Evolutionary conservation across 2,329 filamentous ascomycete species (phyloP), one percentile per base, ranked within the genome.

Genomic region (Colletotrichum destructivum): DNA sequence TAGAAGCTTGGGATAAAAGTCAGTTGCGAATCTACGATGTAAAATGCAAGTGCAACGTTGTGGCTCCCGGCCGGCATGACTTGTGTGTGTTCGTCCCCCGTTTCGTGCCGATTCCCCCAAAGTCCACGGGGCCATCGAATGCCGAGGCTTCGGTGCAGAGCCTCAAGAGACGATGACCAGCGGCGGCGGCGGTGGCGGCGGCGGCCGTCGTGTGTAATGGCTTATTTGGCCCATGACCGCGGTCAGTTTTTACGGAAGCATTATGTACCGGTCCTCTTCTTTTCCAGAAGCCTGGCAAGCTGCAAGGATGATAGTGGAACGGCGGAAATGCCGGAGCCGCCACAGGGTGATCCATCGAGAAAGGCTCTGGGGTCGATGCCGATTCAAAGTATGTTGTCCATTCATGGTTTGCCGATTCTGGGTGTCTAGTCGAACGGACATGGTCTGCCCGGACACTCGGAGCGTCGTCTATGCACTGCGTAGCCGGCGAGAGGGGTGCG

Each of bases 271-370:
- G 55, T 31, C 52, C 59, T 35, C 57, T 59, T 23, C 40, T 13
- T 59, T 15, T 12, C 62, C 55, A 31, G 56, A 56, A 31, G 42
- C 31, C 40, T 66, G 52, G 44, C 54, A 52, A 46, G 57, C 57
- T 65, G 46, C 69, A 44, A 57, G 67, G 70, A 42, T 66, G 38
- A 57, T 71, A 23, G 67, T 66, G 70, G 70, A 62, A 56, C 57
- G 44, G 62, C 66, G 70, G 70, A 72, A 62, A 72, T 72, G 70
- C 70, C 67, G 70, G 70, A 57, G 26, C 61, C 40, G 47, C 60
- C 65, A 38, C 59, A 64, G 47, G 23, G 54, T 63, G 69, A 52
- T 49, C 52, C 59, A 60, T 52, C 31, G 38, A 54, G 59, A 69
- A 44, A 47, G 35, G n/a, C 18, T 54, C 9, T 23, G n/a, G 52